A percentile compares a stretch with the other conserved stretches of the same genome.
These are phyloP conservation scores for Cercospora sojina DNA, from an alignment of 2,329 filamentous ascomycete genomes.

Conservation along the genomic window DNA sequence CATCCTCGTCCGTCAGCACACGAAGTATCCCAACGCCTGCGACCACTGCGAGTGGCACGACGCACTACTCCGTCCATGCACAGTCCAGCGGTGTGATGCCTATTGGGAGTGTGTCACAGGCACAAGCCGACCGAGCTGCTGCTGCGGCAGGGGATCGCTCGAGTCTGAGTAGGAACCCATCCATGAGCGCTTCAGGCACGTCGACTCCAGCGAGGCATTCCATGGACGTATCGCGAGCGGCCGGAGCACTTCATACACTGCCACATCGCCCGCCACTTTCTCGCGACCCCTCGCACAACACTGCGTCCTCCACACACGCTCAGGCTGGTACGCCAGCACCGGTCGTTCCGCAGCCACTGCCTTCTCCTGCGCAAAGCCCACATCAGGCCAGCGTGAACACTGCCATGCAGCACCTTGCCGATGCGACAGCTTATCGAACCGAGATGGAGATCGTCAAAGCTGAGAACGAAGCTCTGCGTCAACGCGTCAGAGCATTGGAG, in stretches of 20 bases:
- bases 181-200: conserved; percentile 36
- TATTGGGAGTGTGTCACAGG: conserved; percentile 36
- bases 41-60: conserved; percentile 23
- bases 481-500: conserved; percentile 50
- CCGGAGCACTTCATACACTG: conserved; percentile 28
- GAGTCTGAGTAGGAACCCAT: conserved; percentile 36
- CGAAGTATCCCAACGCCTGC: conserved; percentile 32
- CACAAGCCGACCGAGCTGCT: conserved; percentile 38
- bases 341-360: conserved; percentile 20
- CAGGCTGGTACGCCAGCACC: conserved; percentile 29
- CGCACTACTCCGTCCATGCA: conserved; percentile 24
- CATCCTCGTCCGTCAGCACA: conserved; percentile 34
- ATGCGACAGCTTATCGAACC: conserved; percentile 45
- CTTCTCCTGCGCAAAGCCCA: conserved; percentile 28
- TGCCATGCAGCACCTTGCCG: conserved; percentile 38
- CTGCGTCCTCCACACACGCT: conserved; percentile 30
- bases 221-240: conserved; percentile 30
- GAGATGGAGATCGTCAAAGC: conserved; percentile 52
- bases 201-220: conserved; percentile 38
- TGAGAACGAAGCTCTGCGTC: conserved; percentile 51
- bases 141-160: conserved; percentile 29
- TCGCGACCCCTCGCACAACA: conserved; percentile 33
- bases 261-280: conserved; percentile 39
- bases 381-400: conserved; percentile 20
- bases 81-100: conserved; percentile 28